Conservation (phyloP, 2,329 filamentous ascomycete species). For the Fusarium sp. region DNA sequence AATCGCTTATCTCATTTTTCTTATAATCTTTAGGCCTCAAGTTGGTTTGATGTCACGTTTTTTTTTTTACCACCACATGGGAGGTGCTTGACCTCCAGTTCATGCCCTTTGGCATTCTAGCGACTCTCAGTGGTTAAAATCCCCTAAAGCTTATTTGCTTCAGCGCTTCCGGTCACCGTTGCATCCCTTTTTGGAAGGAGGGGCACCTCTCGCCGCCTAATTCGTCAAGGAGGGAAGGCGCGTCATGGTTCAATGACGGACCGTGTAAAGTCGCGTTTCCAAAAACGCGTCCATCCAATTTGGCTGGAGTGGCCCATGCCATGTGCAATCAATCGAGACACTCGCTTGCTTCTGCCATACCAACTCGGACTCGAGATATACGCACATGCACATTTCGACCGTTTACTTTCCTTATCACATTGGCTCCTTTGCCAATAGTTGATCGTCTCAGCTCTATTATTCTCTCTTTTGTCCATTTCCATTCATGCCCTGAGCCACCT, state of each 20-base stretch:
- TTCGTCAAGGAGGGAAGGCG: constrained; percentile 31
- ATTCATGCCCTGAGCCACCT: neutral
- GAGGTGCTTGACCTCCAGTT: neutral
- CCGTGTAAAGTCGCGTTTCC: constrained; percentile 39
- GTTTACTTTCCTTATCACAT: neutral
- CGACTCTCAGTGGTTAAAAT: neutral
- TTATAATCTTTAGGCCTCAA: too few relatives aligned
- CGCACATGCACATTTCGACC: neutral
- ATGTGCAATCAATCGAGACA: constrained; percentile 19
- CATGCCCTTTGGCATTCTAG: neutral
- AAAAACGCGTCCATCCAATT: constrained; percentile 43
- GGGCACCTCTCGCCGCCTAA: constrained; percentile 26
- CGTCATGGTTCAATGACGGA: constrained; percentile 29
- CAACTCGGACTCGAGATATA: constrained; percentile 6
- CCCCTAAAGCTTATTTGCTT: neutral
- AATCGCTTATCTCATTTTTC: too few relatives aligned
- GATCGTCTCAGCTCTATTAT: neutral
- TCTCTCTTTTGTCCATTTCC: neutral
- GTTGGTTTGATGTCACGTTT: too few relatives aligned
- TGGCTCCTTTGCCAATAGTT: neutral
- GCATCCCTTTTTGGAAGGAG: constrained; percentile 22
- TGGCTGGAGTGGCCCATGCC: constrained; percentile 32
- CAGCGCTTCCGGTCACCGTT: neutral
- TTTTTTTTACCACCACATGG: too few relatives aligned
- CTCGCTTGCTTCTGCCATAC: neutral